Conservation (phyloP, 192 early-diverging fungal genomes). For the Backusella mclennaniae region DNA sequence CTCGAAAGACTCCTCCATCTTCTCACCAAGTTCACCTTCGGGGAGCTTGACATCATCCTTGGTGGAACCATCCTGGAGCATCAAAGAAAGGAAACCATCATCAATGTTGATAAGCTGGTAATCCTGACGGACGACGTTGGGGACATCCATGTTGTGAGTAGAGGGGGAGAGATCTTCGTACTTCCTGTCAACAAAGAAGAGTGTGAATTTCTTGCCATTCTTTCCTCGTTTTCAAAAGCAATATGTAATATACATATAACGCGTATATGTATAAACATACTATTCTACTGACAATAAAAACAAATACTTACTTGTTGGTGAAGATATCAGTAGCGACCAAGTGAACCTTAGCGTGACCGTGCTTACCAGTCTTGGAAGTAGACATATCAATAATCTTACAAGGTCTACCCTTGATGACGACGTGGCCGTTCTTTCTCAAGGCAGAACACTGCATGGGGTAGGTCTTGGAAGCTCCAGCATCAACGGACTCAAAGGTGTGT, state of each 20-base stretch:
- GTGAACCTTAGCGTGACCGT: slow-evolving; percentile 99
- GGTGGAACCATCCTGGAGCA: slow-evolving; percentile 71
- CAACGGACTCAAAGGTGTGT: slow-evolving; percentile 71
- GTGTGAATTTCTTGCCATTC: neutral
- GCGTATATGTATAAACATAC: neutral
- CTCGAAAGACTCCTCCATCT: slow-evolving; percentile 72
- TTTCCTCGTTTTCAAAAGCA: neutral
- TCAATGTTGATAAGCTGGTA: slow-evolving; percentile 85
- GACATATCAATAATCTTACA: slow-evolving; percentile 99
- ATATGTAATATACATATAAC: slow-evolving; percentile 1
- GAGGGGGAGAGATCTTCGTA: slow-evolving; percentile 99
- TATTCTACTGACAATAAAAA: neutral
- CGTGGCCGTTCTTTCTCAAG: slow-evolving; percentile 97
- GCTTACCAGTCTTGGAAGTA: slow-evolving; percentile 99
- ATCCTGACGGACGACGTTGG: slow-evolving; percentile 87
- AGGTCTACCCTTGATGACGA: slow-evolving; percentile 97
- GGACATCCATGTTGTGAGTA: slow-evolving; percentile 99
- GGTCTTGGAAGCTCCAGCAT: slow-evolving; percentile 88
- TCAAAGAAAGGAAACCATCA: slow-evolving; percentile 88
- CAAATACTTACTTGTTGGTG: slow-evolving; percentile 69
- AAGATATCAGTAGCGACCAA: slow-evolving; percentile 95
- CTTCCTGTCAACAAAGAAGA: slow-evolving; percentile 52
- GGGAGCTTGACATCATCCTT: slow-evolving; percentile 98
- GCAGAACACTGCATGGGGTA: slow-evolving; percentile 99
- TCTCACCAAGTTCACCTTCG: slow-evolving; percentile 76